A percentile compares a stretch with the other conserved stretches of the same genome.
Evolutionary conservation across 1,284 basidiomycete species (phyloP).

Genomic region (Cutaneotrichosporon cavernicola): DNA sequence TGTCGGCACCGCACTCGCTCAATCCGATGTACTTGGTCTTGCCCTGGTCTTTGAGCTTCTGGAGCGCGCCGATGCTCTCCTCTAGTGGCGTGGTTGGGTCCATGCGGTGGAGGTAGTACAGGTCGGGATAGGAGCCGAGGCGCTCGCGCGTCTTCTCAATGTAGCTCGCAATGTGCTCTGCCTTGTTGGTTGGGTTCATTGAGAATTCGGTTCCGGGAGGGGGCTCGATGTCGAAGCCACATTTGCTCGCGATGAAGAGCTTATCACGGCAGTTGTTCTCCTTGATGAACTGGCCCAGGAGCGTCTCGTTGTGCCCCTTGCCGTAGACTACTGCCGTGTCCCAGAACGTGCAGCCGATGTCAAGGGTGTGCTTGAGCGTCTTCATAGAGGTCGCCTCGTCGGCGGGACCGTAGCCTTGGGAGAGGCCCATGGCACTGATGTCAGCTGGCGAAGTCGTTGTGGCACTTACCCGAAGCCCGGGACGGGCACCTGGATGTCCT

Average conservation of each 20-base stretch:
- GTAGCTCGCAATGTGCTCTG: constrained; percentile 44
- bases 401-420: constrained; percentile 30
- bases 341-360: constrained; percentile 49
- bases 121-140: constrained; percentile 49
- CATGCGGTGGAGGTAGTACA: constrained; percentile 54
- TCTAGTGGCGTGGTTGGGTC: constrained; percentile 44
- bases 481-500: constrained; percentile 33
- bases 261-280: constrained; percentile 42
- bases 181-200: constrained; percentile 31
- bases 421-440: constrained; percentile 36
- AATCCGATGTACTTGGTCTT: constrained; percentile 53
- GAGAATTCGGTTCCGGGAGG: neutral
- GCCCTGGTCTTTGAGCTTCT: constrained; percentile 50
- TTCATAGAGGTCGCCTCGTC: constrained; percentile 30
- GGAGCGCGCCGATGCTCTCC: constrained; percentile 44
- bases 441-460: neutral
- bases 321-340: constrained; percentile 45
- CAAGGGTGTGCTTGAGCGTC: constrained; percentile 37
- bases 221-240: constrained; percentile 33
- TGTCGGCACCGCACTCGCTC: constrained; percentile 62
- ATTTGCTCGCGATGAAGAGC: constrained; percentile 54
- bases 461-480: constrained; percentile 41
- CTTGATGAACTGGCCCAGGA: constrained; percentile 49
- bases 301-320: constrained; percentile 49
- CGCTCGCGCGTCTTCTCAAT: constrained; percentile 45